Evolutionary conservation across 2,329 filamentous ascomycete species (phyloP).

Genomic region (Arachnomyces sp.): DNA sequence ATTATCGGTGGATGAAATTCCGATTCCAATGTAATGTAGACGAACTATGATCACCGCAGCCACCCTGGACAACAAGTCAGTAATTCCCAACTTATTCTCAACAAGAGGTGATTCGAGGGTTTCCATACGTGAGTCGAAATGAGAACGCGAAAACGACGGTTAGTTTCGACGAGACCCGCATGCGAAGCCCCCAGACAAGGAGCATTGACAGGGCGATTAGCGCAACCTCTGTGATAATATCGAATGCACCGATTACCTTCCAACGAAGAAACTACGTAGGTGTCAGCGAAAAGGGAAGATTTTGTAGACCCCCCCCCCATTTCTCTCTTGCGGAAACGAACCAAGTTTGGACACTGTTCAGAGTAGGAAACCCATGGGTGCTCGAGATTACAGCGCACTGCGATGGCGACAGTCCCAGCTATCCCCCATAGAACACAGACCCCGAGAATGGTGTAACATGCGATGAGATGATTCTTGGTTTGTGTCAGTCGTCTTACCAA

Average conservation of each 20-base stretch:
- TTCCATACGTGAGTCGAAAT: slow-evolving; percentile 13
- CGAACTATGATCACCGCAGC: slow-evolving; percentile 6
- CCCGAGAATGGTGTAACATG: slow-evolving; percentile 5
- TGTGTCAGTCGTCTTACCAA: slow-evolving; percentile 11
- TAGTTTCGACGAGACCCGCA: slow-evolving; percentile 11
- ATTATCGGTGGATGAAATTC: slow-evolving; percentile 6
- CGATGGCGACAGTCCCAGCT: slow-evolving; percentile 9
- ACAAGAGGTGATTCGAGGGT: not conserved
- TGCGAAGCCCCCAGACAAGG: slow-evolving; percentile 10
- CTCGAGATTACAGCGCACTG: slow-evolving; percentile 9
- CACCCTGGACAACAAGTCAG: too few species aligned
- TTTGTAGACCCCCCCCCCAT: too few species aligned
- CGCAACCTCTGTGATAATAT: slow-evolving; percentile 11
- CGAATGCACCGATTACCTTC: slow-evolving; percentile 10
- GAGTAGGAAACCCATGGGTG: slow-evolving; percentile 10
- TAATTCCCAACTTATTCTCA: not conserved
- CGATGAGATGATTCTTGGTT: slow-evolving; percentile 7
- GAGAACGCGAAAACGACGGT: slow-evolving; percentile 13
- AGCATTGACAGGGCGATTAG: slow-evolving; percentile 10
- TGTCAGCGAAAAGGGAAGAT: not conserved
- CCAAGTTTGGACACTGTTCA: too few species aligned
- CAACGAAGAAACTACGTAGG: slow-evolving; percentile 9
- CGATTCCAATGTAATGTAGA: slow-evolving; percentile 10
- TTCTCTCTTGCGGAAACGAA: too few species aligned
- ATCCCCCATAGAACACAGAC: slow-evolving; percentile 5